Base-by-base conservation (phyloP, 2,329 filamentous ascomycete genomes). In the Cladorrhinum sp. region DNA sequence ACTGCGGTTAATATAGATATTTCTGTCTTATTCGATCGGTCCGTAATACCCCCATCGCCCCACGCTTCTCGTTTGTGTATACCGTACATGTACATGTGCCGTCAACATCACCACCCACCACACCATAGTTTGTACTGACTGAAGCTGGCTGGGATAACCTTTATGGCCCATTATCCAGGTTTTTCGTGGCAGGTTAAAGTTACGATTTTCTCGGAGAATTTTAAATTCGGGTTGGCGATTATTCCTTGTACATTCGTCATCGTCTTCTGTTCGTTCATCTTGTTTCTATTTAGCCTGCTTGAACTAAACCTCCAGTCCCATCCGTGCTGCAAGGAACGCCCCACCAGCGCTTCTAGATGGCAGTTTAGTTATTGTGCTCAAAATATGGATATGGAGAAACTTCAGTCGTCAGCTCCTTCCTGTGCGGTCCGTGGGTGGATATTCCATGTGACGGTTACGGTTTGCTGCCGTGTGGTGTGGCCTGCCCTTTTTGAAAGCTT, bases 261-360 rank as follows among this genome's bases (percentile, higher is more conserved):
- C 38, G 22, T 29, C 25, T 27, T 29, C 10, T 50, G 29, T 27
- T 24, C 32, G 27, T n/a, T 38, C 6, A 7, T 13, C 41, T 45
- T 13, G 18, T n/a, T 41, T 45, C n/a, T 45, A 65, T 67, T 67
- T 67, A 67, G 64, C 66, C 66, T 66, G 60, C 41, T 32, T 57
- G 60, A 64, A 45, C 23, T 36, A 38, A 20, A 56, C 29, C n/a
- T n/a, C n/a, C n/a, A n/a, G n/a, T 32, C 55, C 49, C 27, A 55
- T 52, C 62, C 60, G 57, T 16, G 22, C 63, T 66, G 64, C 64
- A 65, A 67, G 63, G 66, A 60, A 66, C 66, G 61, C 61, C 63
- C 65, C 63, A 51, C 62, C 32, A 13, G 55, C 36, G 20, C 52
- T 38, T 41, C 25, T 49, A 36, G 45, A 49, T 57, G 59, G 25